These are phyloP conservation scores for Hypoxylon sp. DNA, from an alignment of 2,329 filamentous ascomycete genomes.

Conservation along the genomic window DNA sequence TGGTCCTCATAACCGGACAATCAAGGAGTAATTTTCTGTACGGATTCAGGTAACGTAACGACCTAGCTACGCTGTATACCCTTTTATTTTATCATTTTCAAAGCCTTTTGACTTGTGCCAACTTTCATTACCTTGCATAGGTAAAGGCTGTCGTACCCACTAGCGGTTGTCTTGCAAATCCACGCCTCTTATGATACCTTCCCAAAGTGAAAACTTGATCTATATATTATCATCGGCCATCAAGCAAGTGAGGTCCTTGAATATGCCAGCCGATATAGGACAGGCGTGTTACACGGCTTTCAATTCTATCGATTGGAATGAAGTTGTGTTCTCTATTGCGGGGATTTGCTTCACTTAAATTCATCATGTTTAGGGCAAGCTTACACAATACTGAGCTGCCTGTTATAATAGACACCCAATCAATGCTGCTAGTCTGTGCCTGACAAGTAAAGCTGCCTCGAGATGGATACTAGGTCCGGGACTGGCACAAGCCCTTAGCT, in stretches of 20 bases:
- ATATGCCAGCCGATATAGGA: neutral
- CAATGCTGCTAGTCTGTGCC: neutral
- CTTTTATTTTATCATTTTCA: neutral
- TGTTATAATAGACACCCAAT: neutral
- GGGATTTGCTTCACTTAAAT: neutral
- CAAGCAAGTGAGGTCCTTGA: neutral
- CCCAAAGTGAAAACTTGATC: neutral
- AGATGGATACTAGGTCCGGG: neutral
- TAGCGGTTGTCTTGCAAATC: neutral
- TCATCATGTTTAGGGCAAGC: neutral
- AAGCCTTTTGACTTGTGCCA: neutral
- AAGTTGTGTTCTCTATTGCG: neutral
- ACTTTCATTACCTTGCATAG: neutral
- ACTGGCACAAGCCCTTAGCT: neutral
- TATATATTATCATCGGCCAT: neutral
- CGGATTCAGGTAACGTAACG: neutral
- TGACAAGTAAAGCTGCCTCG: constrained; percentile 10
- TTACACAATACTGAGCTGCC: neutral
- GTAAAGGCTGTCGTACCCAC: neutral
- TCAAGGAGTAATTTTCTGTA: neutral
- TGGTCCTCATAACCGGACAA: neutral
- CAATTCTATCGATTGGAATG: neutral
- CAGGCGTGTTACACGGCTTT: neutral
- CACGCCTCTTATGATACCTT: neutral
- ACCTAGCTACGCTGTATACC: neutral